These are phyloP conservation scores for Cryptococcus jaspeensis DNA, from an alignment of 1,284 basidiomycete species.

Conservation along the genomic window DNA sequence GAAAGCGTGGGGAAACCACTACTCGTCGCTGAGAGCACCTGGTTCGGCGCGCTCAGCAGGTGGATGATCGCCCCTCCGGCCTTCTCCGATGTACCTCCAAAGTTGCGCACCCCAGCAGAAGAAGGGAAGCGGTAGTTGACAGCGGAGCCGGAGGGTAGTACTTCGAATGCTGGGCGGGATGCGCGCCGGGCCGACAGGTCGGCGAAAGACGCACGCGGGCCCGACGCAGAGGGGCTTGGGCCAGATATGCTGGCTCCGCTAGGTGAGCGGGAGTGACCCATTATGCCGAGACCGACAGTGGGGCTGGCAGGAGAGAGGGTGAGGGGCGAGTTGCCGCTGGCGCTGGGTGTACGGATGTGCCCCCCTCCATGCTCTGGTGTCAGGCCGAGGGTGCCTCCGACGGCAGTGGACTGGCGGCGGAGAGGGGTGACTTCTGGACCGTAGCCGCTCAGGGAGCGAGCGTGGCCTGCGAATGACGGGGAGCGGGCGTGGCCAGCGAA, in stretches of 20 bases:
- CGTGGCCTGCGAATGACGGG: slow-evolving; percentile 17
- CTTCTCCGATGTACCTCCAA: slow-evolving; percentile 14
- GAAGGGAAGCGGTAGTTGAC: slow-evolving; percentile 38
- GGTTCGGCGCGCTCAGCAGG: slow-evolving; percentile 32
- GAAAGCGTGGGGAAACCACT: slow-evolving; percentile 15
- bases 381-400: neutral
- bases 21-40: slow-evolving; percentile 24
- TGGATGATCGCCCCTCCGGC: slow-evolving; percentile 37
- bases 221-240: neutral
- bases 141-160: slow-evolving; percentile 13
- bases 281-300: too few species aligned
- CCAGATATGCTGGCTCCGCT: slow-evolving; percentile 7
- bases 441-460: slow-evolving; percentile 1
- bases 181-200: slow-evolving; percentile 35
- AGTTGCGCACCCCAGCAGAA: slow-evolving; percentile 19
- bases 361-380: slow-evolving; percentile 2
- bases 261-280: slow-evolving; percentile 17
- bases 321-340: too few species aligned
- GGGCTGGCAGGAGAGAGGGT: too few species aligned
- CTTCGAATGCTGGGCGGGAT: slow-evolving; percentile 32
- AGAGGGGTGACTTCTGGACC: neutral
- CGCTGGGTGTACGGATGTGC: too few species aligned
- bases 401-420: too few species aligned
- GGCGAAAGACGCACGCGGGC: slow-evolving; percentile 32
- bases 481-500: slow-evolving; percentile 5